Evolutionary conservation across 192 early-diverging fungal genomes (phyloP), one percentile per base, ranked within the genome.

Genomic region (Mortierella hygrophila): DNA sequence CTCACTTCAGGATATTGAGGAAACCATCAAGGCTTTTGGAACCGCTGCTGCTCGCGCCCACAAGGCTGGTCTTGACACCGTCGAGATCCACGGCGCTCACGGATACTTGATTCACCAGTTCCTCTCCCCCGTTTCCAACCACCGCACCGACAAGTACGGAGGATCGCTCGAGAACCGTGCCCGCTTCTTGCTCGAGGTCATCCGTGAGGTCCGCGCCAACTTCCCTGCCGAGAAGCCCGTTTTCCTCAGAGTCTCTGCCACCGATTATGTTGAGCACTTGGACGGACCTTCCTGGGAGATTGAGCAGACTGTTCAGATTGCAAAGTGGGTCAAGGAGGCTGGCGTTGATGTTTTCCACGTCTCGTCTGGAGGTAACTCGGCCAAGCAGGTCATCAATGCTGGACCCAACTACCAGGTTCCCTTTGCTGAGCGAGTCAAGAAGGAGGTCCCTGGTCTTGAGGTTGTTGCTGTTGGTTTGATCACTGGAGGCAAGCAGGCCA

Each of bases 51-150:
- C 72, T 42, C 92, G 95, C 26, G 95, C 98, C 0, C 83, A 92
- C 70, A 89, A 92, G 74, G 97, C 97, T 10, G 96, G 96, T 5
- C 95, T 97, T 76, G 96, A 97, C 79, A 94, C 94, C 21, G 85
- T 98, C 32, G 98, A 99, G 87, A 88, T 99, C 29, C 97, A 98
- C 78, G 92, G 88, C 47, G 97, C 98, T 7, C 97, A 99, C 87
- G 98, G 97, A 18, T 98, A 97, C 85, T 87, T 98, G 68, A 77
- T 96, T 71, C 89, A 94, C 88, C 85, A 93, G 81, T 98, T 98
- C 83, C 81, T 97, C 18, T 95, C 94, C n/a, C 94, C 95, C 4
- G 79, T 96, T 52, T 88, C 93, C 69, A 98, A 99, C 88, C 73
- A 92, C 32, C 94, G 97, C 65, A 97, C 95, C 4, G 98, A 99